phyloP scores from a whole-genome alignment of 257 asterid genomes.

The Capsicum rhomboideum region DNA sequence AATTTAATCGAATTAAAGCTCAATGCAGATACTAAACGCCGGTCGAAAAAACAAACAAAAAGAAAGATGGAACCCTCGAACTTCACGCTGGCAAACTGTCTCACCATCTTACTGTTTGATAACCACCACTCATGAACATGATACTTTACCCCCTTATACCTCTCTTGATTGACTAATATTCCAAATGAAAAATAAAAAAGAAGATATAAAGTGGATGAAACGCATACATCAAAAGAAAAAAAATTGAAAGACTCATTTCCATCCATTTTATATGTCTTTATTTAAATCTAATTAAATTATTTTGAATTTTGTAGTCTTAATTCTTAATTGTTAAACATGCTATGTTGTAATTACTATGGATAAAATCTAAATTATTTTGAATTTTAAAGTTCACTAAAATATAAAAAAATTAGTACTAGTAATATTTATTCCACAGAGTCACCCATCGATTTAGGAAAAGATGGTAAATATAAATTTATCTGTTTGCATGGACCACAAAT shows the following conservation, averaged over 20 bases:
- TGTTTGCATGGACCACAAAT: background rate
- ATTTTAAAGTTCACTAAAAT: background rate
- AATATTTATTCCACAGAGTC: background rate
- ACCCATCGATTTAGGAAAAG: background rate
- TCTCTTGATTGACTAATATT: background rate
- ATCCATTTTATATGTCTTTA: background rate
- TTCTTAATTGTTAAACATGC: too few relatives aligned
- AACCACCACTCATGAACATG: slow-evolving; percentile 1
- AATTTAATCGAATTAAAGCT: too few relatives aligned
- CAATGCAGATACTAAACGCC: too few relatives aligned
- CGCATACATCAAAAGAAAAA: background rate
- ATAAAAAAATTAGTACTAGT: background rate
- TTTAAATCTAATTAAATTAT: background rate
- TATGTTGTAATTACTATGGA: too few relatives aligned
- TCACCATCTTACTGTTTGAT: slow-evolving; percentile 7
- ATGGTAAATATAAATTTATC: background rate
- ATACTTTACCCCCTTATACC: background rate
- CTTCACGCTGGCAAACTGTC: slow-evolving; percentile 15
- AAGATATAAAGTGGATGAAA: background rate
- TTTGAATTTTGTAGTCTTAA: too few relatives aligned
- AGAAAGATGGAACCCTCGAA: background rate
- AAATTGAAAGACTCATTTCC: background rate
- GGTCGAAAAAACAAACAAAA: too few relatives aligned
- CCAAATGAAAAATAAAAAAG: background rate
- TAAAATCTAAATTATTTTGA: background rate